Evolutionary conservation across 2,329 filamentous ascomycete genomes (phyloP).

Genomic region (Fusarium fracticaudum): DNA sequence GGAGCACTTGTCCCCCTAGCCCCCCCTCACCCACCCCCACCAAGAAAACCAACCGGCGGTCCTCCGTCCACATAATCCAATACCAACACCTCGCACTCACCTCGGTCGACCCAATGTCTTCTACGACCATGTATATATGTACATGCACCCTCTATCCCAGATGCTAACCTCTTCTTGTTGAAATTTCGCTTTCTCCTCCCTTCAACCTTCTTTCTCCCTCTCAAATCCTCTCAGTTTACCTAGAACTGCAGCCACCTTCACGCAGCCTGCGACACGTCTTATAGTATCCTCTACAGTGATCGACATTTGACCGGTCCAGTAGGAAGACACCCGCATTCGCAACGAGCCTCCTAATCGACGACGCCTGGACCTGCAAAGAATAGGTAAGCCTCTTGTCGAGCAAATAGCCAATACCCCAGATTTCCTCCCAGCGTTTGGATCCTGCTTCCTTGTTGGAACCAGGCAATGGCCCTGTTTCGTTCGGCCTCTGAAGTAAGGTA

Average conservation of each 20-base stretch:
- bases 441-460: neutral
- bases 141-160: conserved; percentile 17
- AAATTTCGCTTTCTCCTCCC: conserved; percentile 20
- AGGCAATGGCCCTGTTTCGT: neutral
- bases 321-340: conserved; percentile 13
- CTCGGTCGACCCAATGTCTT: conserved; percentile 5
- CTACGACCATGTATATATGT: conserved; percentile 24
- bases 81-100: neutral
- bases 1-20: conserved; percentile 29
- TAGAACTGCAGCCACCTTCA: neutral
- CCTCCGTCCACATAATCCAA: conserved; percentile 27
- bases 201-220: neutral
- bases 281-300: conserved; percentile 14
- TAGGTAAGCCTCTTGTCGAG: conserved; percentile 22
- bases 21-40: conserved; percentile 15
- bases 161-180: conserved; percentile 13
- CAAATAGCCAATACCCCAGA: conserved; percentile 10
- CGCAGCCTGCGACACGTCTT: neutral
- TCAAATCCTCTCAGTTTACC: neutral
- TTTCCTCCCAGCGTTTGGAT: neutral
- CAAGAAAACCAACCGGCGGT: conserved; percentile 24
- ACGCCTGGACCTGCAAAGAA: conserved; percentile 5
- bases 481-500: neutral
- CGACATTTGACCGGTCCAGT: conserved; percentile 23
- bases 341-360: conserved; percentile 15